A percentile compares a stretch with the other conserved stretches of the same genome.
Conservation (phyloP, 345 rosid genomes). For the Dipteronia sinensis region DNA sequence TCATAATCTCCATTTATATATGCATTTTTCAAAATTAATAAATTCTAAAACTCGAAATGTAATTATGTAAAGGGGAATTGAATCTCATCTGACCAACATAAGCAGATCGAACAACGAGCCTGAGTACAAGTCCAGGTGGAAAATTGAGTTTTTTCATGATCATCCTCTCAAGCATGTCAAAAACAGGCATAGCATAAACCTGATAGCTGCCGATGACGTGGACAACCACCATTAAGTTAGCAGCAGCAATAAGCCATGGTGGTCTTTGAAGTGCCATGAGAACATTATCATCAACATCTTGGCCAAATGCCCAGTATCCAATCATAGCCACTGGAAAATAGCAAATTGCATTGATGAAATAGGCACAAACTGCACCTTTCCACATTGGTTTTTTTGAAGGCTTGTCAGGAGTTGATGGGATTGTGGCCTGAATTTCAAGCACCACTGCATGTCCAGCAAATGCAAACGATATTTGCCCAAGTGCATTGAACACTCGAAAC, state of each 20-base stretch:
- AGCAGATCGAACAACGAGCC: slow-evolving; percentile 70
- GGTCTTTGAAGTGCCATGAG: slow-evolving; percentile 63
- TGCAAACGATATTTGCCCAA: slow-evolving; percentile 87
- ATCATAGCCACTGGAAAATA: slow-evolving; percentile 92
- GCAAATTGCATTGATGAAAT: slow-evolving; percentile 83
- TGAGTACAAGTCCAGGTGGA: slow-evolving; percentile 57
- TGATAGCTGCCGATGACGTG: slow-evolving; percentile 97
- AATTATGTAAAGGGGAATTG: too few species aligned
- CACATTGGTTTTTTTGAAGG: slow-evolving; percentile 90
- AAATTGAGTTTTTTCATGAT: slow-evolving; percentile 55
- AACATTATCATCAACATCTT: slow-evolving; percentile 83
- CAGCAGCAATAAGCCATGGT: slow-evolving; percentile 86
- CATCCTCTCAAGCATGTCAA: slow-evolving; percentile 66
- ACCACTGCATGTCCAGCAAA: slow-evolving; percentile 94
- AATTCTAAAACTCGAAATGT: background rate
- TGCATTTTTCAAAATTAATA: too few species aligned
- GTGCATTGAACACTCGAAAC: slow-evolving; percentile 77
- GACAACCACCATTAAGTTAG: slow-evolving; percentile 91
- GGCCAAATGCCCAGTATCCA: slow-evolving; percentile 85
- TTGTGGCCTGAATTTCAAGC: slow-evolving; percentile 93
- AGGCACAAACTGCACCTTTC: slow-evolving; percentile 85
- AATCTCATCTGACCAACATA: slow-evolving; percentile 68
- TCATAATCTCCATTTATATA: too few species aligned
- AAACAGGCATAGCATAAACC: slow-evolving; percentile 98
- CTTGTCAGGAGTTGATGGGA: slow-evolving; percentile 83